Evolutionary conservation across 805 yeast species (phyloP).

Genomic region (Tetrapisispora phaffii): DNA sequence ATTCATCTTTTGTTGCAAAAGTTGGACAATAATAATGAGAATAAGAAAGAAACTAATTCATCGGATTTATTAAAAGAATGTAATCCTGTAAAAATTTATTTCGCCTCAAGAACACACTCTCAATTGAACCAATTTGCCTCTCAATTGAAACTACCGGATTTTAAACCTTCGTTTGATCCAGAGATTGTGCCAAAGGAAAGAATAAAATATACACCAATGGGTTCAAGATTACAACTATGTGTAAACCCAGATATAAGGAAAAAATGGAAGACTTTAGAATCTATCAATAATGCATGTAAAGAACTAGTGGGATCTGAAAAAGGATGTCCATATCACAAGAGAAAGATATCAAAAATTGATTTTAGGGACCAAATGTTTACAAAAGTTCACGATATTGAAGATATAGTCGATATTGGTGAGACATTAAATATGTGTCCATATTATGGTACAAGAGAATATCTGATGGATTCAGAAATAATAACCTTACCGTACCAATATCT

Average conservation of each 20-base stretch:
- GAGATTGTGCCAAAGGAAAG: slow-evolving; percentile 36
- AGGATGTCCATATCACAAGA: slow-evolving; percentile 26
- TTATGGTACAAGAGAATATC: slow-evolving; percentile 56
- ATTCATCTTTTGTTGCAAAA: slow-evolving; percentile 39
- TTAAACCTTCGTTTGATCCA: slow-evolving; percentile 48
- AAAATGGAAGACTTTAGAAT: slow-evolving; percentile 36
- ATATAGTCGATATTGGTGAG: slow-evolving; percentile 51
- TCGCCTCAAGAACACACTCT: slow-evolving; percentile 84
- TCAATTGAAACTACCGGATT: slow-evolving; percentile 53
- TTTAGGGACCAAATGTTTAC: slow-evolving; percentile 50
- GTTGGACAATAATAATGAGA: slow-evolving; percentile 25
- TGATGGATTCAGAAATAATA: slow-evolving; percentile 56
- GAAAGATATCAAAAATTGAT: slow-evolving; percentile 18
- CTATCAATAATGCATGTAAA: slow-evolving; percentile 71
- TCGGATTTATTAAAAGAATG: neutral
- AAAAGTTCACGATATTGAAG: slow-evolving; percentile 69
- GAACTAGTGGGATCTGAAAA: slow-evolving; percentile 47
- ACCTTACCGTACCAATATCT: slow-evolving; percentile 81
- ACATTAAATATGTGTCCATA: slow-evolving; percentile 64
- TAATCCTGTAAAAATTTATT: slow-evolving; percentile 45
- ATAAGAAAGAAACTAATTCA: slow-evolving; percentile 6
- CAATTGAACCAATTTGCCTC: slow-evolving; percentile 73
- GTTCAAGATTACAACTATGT: slow-evolving; percentile 79
- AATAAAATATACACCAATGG: slow-evolving; percentile 61
- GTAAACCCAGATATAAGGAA: slow-evolving; percentile 51